These are phyloP conservation scores for Thuja plicata DNA, from an alignment of 83 land plant genomes.

Conservation along the genomic window DNA sequence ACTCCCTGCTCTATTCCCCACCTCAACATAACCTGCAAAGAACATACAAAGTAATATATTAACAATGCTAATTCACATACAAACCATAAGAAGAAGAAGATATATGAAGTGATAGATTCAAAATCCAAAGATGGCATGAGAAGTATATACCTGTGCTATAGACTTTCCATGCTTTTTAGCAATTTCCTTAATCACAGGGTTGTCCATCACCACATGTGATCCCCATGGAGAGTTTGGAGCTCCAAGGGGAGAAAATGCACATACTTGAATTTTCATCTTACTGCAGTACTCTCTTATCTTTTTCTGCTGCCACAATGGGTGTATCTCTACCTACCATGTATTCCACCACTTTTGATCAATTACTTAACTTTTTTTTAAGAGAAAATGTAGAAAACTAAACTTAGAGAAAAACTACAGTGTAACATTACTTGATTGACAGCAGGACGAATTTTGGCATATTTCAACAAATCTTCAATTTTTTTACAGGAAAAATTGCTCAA, in stretches of 20 bases:
- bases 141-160: not conserved
- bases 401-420: not conserved
- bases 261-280: slow-evolving; percentile 7
- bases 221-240: slow-evolving; percentile 8
- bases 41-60: not conserved
- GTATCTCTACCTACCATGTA: slow-evolving; percentile 60
- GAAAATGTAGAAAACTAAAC: not conserved
- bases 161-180: not conserved
- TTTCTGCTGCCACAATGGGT: not conserved
- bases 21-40: slow-evolving; percentile 1
- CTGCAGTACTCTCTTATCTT: not conserved
- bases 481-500: slow-evolving; percentile 56
- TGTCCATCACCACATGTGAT: not conserved
- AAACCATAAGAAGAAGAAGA: not conserved
- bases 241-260: slow-evolving; percentile 6
- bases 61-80: not conserved
- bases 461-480: slow-evolving; percentile 24
- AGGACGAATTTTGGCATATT: slow-evolving; percentile 54
- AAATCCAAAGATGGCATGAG: too few species aligned
- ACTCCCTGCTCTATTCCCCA: not conserved
- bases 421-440: slow-evolving; percentile 49
- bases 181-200: not conserved
- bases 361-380: not conserved
- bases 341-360: not conserved
- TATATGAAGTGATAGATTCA: too few species aligned